Evolutionary conservation across 2,329 filamentous ascomycete genomes (phyloP), one percentile per base, ranked within the genome.

Genomic region (Calonectria naviculata): DNA sequence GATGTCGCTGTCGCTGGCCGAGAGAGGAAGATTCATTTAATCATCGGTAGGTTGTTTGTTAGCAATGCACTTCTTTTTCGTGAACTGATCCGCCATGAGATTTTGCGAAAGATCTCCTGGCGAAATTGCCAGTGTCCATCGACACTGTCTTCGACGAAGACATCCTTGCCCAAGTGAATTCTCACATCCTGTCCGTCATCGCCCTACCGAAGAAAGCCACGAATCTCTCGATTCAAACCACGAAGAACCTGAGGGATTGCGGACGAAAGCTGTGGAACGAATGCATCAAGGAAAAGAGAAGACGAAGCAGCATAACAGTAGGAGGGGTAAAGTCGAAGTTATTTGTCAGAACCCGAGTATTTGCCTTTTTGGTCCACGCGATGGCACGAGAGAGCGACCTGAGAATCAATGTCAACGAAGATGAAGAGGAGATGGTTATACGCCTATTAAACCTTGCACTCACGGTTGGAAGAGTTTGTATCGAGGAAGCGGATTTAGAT

Each of bases 311-410:
- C 15, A 58, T 58, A 24, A 38, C 52, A 3, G 10, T 21, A 13
- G n/a, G 31, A 6, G 52, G 34, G 5, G 5, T 15, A 19, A 73
- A 66, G 28, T 46, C 62, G 47, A 83, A 58, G 67, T 75, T 87
- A 31, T 74, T 88, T 2, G 73, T 84, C 8, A 78, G 84, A 17
- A 81, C 82, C 15, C 85, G 88, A 47, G 80, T 88, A 2, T 84
- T 95, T 75, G 89, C 93, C 0, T 95, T 94, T 77, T 83, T 92
- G 17, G 81, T 96, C 67, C 84, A 97, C 17, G 90, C 93, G 49
- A 84, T 89, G 49, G 89, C 75, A 4, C 89, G 68, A 84, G 88
- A 75, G 78, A 82, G 68, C 71, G 71, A 79, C 49, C 75, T 63
- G 19, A 69, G 74, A 65, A 75, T 72, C 54, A 77, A 71, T 26